Conservation (phyloP, 2,329 filamentous ascomycete species). For the Botrytis hyacinthi region DNA sequence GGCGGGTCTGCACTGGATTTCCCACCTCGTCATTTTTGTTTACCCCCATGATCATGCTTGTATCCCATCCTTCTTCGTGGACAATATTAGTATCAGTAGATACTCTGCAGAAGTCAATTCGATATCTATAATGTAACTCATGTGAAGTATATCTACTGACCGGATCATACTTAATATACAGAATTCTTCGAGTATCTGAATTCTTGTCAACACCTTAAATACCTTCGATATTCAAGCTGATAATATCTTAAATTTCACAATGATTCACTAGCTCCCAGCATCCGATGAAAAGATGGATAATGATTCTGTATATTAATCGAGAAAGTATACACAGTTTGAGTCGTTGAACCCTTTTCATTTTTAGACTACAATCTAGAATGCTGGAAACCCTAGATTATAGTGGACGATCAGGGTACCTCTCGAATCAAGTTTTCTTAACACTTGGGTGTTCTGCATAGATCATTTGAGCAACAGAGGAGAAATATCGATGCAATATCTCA, state of each 20-base stretch:
- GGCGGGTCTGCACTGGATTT: background rate
- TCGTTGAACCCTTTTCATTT: fast-evolving
- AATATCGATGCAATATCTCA: fast-evolving
- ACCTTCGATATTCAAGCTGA: no score
- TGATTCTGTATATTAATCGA: no score
- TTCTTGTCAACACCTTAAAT: no score
- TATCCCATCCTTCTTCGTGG: background rate
- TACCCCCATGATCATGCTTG: background rate
- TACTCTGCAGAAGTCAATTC: background rate
- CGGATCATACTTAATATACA: fast-evolving
- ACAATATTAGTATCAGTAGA: background rate
- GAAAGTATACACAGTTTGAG: no score
- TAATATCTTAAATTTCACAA: no score
- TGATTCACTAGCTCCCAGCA: fast-evolving
- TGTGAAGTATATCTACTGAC: background rate
- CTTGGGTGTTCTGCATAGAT: no score
- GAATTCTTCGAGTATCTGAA: background rate
- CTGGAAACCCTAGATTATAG: no score
- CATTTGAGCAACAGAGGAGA: no score
- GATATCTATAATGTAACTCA: background rate
- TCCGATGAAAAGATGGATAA: no score
- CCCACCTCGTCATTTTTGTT: fast-evolving
- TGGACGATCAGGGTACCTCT: no score
- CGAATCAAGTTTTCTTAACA: no score
- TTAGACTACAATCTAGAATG: no score